phyloP scores from a whole-genome alignment of 148 eudicot species.

The Vaccinium corymbosum region DNA sequence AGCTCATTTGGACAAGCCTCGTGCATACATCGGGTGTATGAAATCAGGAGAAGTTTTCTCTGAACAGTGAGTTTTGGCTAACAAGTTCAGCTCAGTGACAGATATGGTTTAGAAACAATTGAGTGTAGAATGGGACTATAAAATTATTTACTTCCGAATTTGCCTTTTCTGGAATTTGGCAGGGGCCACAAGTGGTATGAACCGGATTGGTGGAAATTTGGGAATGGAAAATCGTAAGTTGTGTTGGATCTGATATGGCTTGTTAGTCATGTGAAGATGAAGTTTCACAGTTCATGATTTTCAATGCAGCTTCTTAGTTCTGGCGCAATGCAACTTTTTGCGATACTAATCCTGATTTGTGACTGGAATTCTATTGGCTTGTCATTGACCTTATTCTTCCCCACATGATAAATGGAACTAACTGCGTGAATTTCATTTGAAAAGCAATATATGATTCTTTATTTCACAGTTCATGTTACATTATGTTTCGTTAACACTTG shows the following conservation, averaged over 20 bases:
- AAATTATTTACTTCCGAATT: neutral
- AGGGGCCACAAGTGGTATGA: slow-evolving; percentile 88
- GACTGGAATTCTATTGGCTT: neutral
- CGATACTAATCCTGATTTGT: neutral
- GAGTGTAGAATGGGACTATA: neutral
- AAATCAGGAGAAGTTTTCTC: slow-evolving; percentile 90
- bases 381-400: neutral
- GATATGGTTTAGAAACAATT: neutral
- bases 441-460: neutral
- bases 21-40: slow-evolving; percentile 89
- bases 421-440: neutral
- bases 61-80: slow-evolving; percentile 56
- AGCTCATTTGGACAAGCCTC: slow-evolving; percentile 63
- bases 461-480: neutral
- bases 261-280: neutral
- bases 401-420: neutral
- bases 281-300: neutral
- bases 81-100: neutral
- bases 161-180: slow-evolving; percentile 24
- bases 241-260: slow-evolving; percentile 1
- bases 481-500: neutral
- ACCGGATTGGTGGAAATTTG: slow-evolving; percentile 99
- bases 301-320: neutral
- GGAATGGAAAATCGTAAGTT: slow-evolving; percentile 83
- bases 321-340: neutral